These are phyloP conservation scores for Aegilops longissima DNA, from an alignment of 176 grass and related monocot species.

Conservation along the genomic window DNA sequence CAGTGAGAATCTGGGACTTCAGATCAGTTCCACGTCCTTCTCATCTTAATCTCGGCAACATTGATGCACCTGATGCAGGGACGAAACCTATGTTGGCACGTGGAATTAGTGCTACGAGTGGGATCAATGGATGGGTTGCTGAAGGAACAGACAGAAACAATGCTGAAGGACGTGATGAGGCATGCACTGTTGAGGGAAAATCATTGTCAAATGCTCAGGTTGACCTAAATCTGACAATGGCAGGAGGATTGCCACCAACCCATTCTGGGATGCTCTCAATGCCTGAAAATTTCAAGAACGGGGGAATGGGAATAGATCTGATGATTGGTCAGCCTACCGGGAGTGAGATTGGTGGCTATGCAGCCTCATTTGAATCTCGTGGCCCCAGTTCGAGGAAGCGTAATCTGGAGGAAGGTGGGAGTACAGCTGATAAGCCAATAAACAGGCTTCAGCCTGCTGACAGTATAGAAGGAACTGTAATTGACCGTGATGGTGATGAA, in stretches of 20 bases:
- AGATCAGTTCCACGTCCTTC: conserved; percentile 59
- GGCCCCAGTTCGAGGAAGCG: conserved; percentile 89
- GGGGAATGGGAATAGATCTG: conserved; percentile 86
- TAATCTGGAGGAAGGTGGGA: conserved; percentile 90
- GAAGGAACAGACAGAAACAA: conserved; percentile 59
- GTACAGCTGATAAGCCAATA: conserved; percentile 83
- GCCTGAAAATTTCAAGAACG: conserved; percentile 53
- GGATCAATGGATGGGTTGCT: conserved; percentile 71
- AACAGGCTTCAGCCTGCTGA: conserved; percentile 73
- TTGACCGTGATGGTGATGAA: conserved; percentile 91
- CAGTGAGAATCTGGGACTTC: conserved; percentile 89
- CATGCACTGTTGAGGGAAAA: conserved; percentile 59
- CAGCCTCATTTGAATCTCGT: conserved; percentile 90
- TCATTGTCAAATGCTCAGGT: conserved; percentile 82
- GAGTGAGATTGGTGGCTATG: conserved; percentile 85
- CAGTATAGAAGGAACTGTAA: conserved; percentile 95
- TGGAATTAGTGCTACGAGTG: conserved; percentile 92
- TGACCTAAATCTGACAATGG: conserved; percentile 93
- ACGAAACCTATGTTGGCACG: conserved; percentile 62
- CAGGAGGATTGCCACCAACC: conserved; percentile 70
- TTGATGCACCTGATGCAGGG: conserved; percentile 45
- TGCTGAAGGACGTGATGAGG: conserved; percentile 74
- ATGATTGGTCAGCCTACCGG: conserved; percentile 93
- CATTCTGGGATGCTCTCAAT: conserved; percentile 49
- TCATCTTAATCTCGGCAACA: conserved; percentile 61